Evolutionary conservation across 257 asterid genomes (phyloP).

Genomic region (Penstemon barbatus): DNA sequence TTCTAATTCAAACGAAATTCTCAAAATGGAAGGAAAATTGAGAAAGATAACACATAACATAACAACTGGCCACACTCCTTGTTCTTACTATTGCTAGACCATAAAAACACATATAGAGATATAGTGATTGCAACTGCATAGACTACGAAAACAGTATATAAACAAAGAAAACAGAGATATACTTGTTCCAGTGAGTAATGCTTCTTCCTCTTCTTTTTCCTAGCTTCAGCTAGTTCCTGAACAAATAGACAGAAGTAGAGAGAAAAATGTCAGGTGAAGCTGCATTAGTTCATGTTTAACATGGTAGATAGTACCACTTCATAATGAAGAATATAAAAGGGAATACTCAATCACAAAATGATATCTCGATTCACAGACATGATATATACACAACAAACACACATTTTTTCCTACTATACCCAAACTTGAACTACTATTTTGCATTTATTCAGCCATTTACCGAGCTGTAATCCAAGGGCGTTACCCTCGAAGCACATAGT

Average conservation of each 20-base stretch:
- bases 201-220: slow-evolving; percentile 88
- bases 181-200: slow-evolving; percentile 89
- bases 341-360: neutral
- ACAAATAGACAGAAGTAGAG: slow-evolving; percentile 7
- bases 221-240: slow-evolving; percentile 80
- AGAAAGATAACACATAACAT: too few species aligned
- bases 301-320: neutral
- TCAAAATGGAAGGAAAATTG: too few species aligned
- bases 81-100: neutral
- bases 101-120: neutral
- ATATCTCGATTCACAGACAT: neutral
- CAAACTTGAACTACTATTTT: too few species aligned
- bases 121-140: slow-evolving; percentile 14
- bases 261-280: slow-evolving; percentile 5
- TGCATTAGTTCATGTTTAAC: neutral
- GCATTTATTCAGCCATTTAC: too few species aligned
- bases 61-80: neutral
- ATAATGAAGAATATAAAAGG: neutral
- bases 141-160: neutral
- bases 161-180: slow-evolving; percentile 18
- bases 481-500: neutral
- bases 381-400: neutral
- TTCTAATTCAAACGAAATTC: too few species aligned
- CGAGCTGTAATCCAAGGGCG: neutral
- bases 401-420: too few species aligned